Evolutionary conservation across 257 asterid species (phyloP).

Genomic region (Ophiorrhiza pumila): DNA sequence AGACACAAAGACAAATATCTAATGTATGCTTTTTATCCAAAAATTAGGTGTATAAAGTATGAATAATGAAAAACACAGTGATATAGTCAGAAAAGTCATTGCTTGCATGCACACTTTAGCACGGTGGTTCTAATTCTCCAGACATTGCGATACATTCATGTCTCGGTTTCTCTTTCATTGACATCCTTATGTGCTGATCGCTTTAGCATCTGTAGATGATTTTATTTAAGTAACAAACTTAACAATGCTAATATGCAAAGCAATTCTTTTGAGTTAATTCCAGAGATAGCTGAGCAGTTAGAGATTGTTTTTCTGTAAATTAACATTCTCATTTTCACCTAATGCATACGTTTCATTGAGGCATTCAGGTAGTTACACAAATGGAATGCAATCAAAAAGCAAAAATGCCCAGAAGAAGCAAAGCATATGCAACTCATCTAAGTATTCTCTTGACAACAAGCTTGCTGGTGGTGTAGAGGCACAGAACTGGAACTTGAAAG

Average conservation of each 20-base stretch:
- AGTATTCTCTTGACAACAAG: constrained; percentile 2
- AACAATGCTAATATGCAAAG: not conserved
- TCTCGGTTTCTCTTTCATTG: not conserved
- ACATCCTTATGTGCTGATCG: not conserved
- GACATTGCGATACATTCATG: not conserved
- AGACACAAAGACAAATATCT: not conserved
- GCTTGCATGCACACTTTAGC: not conserved
- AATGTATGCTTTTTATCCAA: not conserved
- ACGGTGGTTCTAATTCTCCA: not conserved
- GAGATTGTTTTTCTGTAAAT: not conserved
- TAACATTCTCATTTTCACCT: not conserved
- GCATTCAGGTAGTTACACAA: constrained; percentile 11
- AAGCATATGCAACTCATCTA: constrained; percentile 1
- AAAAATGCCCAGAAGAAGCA: not conserved
- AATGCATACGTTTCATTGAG: not conserved
- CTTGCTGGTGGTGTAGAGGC: constrained; percentile 4
- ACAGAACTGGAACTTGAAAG: constrained; percentile 3
- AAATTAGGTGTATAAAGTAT: not conserved
- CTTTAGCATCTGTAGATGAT: not conserved
- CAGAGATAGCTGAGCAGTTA: not conserved
- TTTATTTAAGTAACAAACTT: not conserved
- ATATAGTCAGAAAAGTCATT: not conserved
- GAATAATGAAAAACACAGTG: not conserved
- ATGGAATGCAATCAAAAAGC: constrained; percentile 1
- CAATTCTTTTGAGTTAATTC: not conserved